phyloP scores from a whole-genome alignment of 495 filamentous ascomycete species.

The Annulohypoxylon stygium region DNA sequence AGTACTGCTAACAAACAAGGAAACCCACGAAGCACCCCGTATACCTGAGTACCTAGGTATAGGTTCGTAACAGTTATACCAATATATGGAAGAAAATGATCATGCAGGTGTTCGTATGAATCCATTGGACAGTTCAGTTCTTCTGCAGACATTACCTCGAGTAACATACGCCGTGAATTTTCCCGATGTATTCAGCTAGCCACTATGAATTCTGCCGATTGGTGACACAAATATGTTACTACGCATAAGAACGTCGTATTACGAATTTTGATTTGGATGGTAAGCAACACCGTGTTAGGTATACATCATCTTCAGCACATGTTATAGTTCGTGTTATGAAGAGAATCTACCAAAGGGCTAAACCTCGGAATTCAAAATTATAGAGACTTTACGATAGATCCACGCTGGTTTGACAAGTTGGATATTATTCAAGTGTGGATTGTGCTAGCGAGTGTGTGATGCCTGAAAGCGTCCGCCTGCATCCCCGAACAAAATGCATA shows the following conservation, averaged over 20 bases:
- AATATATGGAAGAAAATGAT: conserved; percentile 2
- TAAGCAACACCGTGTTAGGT: too few relatives aligned
- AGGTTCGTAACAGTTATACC: too few relatives aligned
- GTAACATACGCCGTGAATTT: background rate
- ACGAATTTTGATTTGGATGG: background rate
- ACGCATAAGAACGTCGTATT: background rate
- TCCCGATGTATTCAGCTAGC: background rate
- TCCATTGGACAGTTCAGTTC: background rate
- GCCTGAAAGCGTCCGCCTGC: conserved; percentile 4
- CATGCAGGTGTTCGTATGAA: background rate
- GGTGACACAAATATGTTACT: background rate
- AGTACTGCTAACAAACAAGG: too few relatives aligned
- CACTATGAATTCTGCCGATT: background rate
- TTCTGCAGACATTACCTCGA: background rate
- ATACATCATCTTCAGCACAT: conserved; percentile 4
- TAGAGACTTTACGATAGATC: conserved; percentile 3
- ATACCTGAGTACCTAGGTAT: too few relatives aligned
- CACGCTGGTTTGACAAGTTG: background rate
- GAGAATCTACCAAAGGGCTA: background rate
- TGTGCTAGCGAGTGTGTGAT: conserved; percentile 10
- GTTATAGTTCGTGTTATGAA: conserved; percentile 4
- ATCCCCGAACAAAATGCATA: background rate
- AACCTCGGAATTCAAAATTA: conserved; percentile 1
- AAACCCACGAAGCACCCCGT: too few relatives aligned
- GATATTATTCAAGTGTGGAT: conserved; percentile 1